Evolutionary conservation across 371 early-diverging fungal genomes (phyloP).

Genomic region (Phascolomyces articulosus): DNA sequence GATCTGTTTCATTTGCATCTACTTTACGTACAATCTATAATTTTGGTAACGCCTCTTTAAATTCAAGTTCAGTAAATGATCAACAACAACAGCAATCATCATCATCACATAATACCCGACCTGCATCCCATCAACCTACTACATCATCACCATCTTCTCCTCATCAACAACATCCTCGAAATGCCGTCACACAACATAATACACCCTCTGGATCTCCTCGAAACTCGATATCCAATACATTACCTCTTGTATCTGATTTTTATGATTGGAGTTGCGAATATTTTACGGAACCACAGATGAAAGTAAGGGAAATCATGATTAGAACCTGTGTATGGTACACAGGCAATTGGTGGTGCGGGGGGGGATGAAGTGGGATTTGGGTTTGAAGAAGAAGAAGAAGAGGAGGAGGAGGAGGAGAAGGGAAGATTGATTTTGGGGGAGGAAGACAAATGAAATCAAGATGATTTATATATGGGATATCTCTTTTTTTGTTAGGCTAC

Average conservation of each 20-base stretch:
- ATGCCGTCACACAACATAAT: conserved; percentile 8
- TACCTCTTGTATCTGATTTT: conserved; percentile 65
- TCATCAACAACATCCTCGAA: background rate
- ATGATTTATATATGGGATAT: background rate
- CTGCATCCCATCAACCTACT: background rate
- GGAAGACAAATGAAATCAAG: background rate
- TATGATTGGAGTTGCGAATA: conserved; percentile 89
- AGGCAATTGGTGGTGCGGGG: too few relatives aligned
- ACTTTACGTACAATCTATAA: conserved; percentile 54
- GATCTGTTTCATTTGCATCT: conserved; percentile 54
- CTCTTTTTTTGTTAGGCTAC: conserved; percentile 55
- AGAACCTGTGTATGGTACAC: too few relatives aligned
- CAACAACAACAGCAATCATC: conserved; percentile 21
- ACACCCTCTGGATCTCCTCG: conserved; percentile 10
- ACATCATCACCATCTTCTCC: background rate
- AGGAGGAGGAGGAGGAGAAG: too few relatives aligned
- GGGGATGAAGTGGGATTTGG: too few relatives aligned
- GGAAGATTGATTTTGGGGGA: background rate
- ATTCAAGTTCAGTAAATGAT: conserved; percentile 16
- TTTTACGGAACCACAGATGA: conserved; percentile 91
- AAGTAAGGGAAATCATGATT: conserved; percentile 39
- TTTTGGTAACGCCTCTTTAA: conserved; percentile 35
- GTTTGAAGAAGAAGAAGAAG: too few relatives aligned
- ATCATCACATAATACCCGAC: conserved; percentile 5
- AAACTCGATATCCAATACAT: conserved; percentile 9